These are phyloP conservation scores for Pneumocystis wakefieldiae DNA, from an alignment of 1,139 yeast species.

Conservation along the genomic window DNA sequence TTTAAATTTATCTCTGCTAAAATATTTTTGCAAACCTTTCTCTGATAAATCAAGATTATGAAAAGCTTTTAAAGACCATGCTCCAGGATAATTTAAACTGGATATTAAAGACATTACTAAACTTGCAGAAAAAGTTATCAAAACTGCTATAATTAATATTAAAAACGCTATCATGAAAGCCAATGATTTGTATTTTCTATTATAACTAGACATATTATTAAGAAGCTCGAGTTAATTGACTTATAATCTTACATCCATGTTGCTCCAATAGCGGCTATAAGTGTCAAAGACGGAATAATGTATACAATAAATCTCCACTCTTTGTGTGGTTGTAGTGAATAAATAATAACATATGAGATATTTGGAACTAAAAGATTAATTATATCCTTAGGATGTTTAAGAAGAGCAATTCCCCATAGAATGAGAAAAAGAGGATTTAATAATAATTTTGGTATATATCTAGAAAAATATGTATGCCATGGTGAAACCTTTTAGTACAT, in stretches of 20 bases:
- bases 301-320: conserved; percentile 88
- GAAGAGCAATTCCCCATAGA: conserved; percentile 26
- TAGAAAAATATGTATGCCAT: conserved; percentile 40
- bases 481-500: conserved; percentile 41
- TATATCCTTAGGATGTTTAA: conserved; percentile 4
- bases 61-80: conserved; percentile 45
- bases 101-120: conserved; percentile 46
- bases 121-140: conserved; percentile 32
- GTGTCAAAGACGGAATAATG: conserved; percentile 50
- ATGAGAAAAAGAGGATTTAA: conserved; percentile 46
- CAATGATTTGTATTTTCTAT: conserved; percentile 9
- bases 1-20: not conserved
- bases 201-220: conserved; percentile 12
- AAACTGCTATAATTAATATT: conserved; percentile 20
- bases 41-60: conserved; percentile 27
- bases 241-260: conserved; percentile 26
- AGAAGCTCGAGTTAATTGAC: conserved; percentile 22
- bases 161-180: conserved; percentile 19
- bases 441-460: conserved; percentile 40
- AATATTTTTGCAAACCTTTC: conserved; percentile 35
- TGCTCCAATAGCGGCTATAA: conserved; percentile 52
- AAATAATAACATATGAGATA: conserved; percentile 35
- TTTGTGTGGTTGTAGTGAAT: conserved; percentile 81
- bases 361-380: conserved; percentile 8
- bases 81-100: conserved; percentile 78